phyloP scores from a whole-genome alignment of 352 stramenopile species.

The Pythium pyrilobum region DNA sequence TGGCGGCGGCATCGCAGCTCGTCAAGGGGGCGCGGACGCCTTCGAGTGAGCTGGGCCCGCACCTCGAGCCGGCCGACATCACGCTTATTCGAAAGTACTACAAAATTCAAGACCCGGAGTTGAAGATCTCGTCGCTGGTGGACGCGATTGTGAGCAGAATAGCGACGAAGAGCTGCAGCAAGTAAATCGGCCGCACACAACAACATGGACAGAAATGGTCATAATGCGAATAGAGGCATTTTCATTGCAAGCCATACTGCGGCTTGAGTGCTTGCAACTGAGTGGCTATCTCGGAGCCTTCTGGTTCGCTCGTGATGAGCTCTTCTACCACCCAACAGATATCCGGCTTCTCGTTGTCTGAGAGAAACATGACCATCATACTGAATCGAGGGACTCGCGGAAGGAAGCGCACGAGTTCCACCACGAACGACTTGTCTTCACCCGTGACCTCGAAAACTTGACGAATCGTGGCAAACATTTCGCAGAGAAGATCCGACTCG shows the following conservation, averaged over 20 bases:
- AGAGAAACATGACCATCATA: slow-evolving; percentile 82
- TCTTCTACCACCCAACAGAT: slow-evolving; percentile 37
- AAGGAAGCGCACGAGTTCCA: slow-evolving; percentile 35
- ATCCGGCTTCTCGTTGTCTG: slow-evolving; percentile 49
- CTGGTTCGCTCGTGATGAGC: slow-evolving; percentile 3
- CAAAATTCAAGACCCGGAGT: slow-evolving; percentile 79
- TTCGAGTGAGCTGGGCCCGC: slow-evolving; percentile 38
- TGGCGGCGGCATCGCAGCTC: slow-evolving; percentile 31
- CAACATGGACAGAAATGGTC: neutral
- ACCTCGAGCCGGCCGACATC: slow-evolving; percentile 42
- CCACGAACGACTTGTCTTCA: slow-evolving; percentile 19
- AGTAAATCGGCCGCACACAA: slow-evolving; percentile 25
- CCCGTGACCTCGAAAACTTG: slow-evolving; percentile 23
- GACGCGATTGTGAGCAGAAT: slow-evolving; percentile 77
- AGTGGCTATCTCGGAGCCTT: neutral
- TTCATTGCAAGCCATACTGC: slow-evolving; percentile 41
- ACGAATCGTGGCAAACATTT: slow-evolving; percentile 34
- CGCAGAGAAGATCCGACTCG: slow-evolving; percentile 68
- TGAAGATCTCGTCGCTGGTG: slow-evolving; percentile 49
- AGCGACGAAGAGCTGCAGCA: slow-evolving; percentile 85
- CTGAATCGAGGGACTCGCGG: slow-evolving; percentile 59
- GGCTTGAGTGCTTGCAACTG: slow-evolving; percentile 31
- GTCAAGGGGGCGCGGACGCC: slow-evolving; percentile 49
- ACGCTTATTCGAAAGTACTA: slow-evolving; percentile 75
- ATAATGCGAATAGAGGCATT: neutral